Evolutionary conservation across 352 stramenopile species (phyloP).

Genomic region (Phytophthora citrophthora): DNA sequence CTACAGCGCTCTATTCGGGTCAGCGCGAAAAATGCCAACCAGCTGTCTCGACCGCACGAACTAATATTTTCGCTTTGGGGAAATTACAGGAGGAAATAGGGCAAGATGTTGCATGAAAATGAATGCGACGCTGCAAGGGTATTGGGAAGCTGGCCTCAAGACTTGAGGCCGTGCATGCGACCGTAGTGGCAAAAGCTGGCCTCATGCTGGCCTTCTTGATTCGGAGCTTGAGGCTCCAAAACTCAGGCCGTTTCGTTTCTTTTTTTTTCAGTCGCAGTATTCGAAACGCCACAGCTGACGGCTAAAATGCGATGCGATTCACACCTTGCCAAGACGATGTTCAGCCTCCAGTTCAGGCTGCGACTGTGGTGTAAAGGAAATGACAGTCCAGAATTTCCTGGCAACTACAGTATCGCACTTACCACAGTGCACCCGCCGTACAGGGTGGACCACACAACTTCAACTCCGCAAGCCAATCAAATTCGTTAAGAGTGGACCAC

Average conservation of each 20-base stretch:
- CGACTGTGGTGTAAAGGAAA: no score
- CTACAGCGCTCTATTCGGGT: conserved; percentile 1
- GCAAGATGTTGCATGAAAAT: neutral
- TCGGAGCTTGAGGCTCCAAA: conserved; percentile 1
- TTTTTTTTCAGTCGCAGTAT: conserved; percentile 8
- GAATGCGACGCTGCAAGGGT: no score
- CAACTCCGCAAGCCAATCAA: neutral
- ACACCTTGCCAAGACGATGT: no score
- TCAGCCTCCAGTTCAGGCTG: no score
- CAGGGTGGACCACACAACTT: neutral
- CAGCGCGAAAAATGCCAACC: conserved; percentile 30
- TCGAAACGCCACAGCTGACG: conserved; percentile 12
- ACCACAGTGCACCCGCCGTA: no score
- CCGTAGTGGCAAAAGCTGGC: neutral
- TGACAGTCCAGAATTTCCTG: no score
- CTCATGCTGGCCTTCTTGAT: conserved; percentile 2
- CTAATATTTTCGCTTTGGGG: conserved; percentile 10
- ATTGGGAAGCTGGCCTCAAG: neutral
- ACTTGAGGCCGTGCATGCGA: conserved; percentile 4
- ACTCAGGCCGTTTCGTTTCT: conserved; percentile 26
- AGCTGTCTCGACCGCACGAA: conserved; percentile 19
- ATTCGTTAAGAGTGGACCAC: neutral
- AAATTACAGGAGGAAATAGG: neutral
- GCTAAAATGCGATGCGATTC: no score
- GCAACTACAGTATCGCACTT: no score